Evolutionary conservation across 2,329 filamentous ascomycete genomes (phyloP).

Genomic region (Colletotrichum viniferum): DNA sequence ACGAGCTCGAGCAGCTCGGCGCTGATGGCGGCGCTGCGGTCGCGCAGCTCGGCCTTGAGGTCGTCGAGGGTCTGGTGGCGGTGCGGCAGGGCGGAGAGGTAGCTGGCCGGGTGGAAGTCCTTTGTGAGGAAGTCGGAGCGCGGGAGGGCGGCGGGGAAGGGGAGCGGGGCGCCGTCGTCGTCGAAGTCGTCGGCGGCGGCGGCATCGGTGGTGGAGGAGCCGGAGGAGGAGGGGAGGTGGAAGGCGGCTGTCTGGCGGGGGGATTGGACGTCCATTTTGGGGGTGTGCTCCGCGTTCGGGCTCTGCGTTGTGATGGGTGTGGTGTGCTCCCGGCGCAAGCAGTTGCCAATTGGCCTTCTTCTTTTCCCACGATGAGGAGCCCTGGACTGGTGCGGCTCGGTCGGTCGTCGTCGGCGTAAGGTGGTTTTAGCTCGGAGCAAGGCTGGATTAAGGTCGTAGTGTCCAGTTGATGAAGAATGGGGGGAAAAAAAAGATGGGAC

Average conservation of each 20-base stretch:
- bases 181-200: conserved; percentile 44
- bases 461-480: not conserved
- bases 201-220: conserved; percentile 35
- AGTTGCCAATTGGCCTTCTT: not conserved
- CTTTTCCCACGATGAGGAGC: not conserved
- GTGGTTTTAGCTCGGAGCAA: conserved; percentile 8
- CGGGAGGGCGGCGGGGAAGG: conserved; percentile 85
- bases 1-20: conserved; percentile 92
- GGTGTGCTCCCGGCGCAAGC: conserved; percentile 22
- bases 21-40: conserved; percentile 78
- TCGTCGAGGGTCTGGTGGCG: conserved; percentile 97
- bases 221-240: conserved; percentile 45
- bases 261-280: conserved; percentile 28
- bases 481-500: not conserved
- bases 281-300: conserved; percentile 11
- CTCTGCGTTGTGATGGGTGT: not conserved
- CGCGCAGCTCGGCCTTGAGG: conserved; percentile 82
- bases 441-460: not conserved
- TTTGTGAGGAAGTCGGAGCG: conserved; percentile 81
- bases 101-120: conserved; percentile 79
- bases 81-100: conserved; percentile 80
- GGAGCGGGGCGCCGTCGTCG: conserved; percentile 73
- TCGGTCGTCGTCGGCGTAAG: conserved; percentile 9
- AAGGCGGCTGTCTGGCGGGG: conserved; percentile 33
- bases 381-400: not conserved